Conservation (phyloP, 2,329 filamentous ascomycete species). For the Talaromyces amestolkiae region DNA sequence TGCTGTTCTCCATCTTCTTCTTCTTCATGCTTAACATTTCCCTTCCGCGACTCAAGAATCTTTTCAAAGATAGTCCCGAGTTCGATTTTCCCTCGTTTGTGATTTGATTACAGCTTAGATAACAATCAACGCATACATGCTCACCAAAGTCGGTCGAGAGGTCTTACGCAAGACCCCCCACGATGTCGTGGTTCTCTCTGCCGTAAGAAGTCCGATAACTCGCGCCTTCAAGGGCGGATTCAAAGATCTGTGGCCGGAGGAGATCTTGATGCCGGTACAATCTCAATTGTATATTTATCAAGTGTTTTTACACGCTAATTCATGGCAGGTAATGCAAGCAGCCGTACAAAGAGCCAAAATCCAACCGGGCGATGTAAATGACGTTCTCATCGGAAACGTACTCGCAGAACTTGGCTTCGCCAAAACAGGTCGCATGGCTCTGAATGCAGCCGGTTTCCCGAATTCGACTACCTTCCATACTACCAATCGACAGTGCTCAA, state of each 20-base stretch:
- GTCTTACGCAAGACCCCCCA: slow-evolving; percentile 69
- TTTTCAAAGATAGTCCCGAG: background rate
- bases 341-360: slow-evolving; percentile 48
- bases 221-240: slow-evolving; percentile 87
- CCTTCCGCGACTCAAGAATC: background rate
- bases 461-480: slow-evolving; percentile 77
- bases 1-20: background rate
- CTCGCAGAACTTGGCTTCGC: slow-evolving; percentile 69
- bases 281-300: background rate
- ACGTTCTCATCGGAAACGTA: slow-evolving; percentile 74
- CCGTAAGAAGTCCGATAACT: slow-evolving; percentile 77
- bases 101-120: background rate
- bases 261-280: slow-evolving; percentile 23
- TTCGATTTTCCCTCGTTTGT: background rate
- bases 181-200: slow-evolving; percentile 90
- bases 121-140: slow-evolving; percentile 9
- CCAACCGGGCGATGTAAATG: slow-evolving; percentile 74
- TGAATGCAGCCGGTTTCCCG: slow-evolving; percentile 85
- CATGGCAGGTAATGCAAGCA: slow-evolving; percentile 27
- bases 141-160: slow-evolving; percentile 17
- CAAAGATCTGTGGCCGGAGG: slow-evolving; percentile 61
- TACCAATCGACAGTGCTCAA: slow-evolving; percentile 92
- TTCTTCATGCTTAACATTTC: background rate
- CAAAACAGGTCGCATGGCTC: slow-evolving; percentile 82
- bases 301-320: background rate